Evolutionary conservation across 768 basidiomycete genomes (phyloP), one percentile per base, ranked within the genome.

Genomic region (Ramaria rubella): DNA sequence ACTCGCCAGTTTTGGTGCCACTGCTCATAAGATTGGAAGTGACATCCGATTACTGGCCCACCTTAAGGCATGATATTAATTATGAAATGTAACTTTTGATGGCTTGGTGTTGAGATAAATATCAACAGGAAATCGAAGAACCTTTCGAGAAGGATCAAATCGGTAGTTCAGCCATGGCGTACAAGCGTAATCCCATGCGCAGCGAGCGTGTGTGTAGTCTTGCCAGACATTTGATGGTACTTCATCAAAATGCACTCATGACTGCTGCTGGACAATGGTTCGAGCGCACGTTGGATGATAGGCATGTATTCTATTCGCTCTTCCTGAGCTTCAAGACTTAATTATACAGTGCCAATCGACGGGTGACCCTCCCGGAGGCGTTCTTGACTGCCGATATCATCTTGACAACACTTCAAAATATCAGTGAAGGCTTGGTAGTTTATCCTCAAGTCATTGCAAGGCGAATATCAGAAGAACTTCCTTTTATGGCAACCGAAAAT

Each of bases 401-500:
- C 45, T 80, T 98, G 11, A 91, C 90, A 59, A 97, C 94, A 21
- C 77, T 99, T 23, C 94, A 95, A 68, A 98, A 98, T 70, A 87
- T 99, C 65, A 90, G 89, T 2, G 96, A 98, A 72, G 96, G 95
- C 0, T 80, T 99, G n/a, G 94, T 98, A n/a, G 94, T 99, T 55
- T 98, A 98, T 70, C 96, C 96, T 9, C 86, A 82, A 68, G 95
- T 99, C 59, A 98, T 99, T 61, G 90, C 80, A 9, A 83, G 93
- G 40, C 85, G 92, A 34, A 94, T 99, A 69, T 71, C 84, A 2
- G 91, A 97, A 69, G 96, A 99, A 70, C 79, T 99, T 31, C 96
- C 96, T 1, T 98, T 98, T 80, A 98, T 99, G 96, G 94, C 95
- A 4, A 99, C 96, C 1, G 96, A 99, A 72, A 99, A 99, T 70